Evolutionary conservation across 2,329 filamentous ascomycete genomes (phyloP).

Genomic region (Fusarium brevicatenulatum): DNA sequence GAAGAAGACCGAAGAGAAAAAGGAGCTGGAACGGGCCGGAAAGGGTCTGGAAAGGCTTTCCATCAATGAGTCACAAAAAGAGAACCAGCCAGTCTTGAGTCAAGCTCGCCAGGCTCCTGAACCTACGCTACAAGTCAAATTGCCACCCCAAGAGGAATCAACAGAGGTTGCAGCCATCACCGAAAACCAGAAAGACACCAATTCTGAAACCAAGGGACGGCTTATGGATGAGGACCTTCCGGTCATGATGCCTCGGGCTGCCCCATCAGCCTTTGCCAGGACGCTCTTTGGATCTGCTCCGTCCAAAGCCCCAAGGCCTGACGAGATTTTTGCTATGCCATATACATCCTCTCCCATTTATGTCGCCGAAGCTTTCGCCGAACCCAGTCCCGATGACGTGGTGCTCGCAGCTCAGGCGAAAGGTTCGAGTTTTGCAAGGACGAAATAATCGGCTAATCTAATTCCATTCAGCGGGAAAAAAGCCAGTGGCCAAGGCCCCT

Average conservation of each 20-base stretch:
- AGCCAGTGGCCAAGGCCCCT: conserved; percentile 52
- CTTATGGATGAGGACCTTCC: neutral
- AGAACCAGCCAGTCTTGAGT: conserved; percentile 38
- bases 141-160: neutral
- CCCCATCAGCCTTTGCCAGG: conserved; percentile 67
- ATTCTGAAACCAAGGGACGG: neutral
- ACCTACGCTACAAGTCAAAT: neutral
- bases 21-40: conserved; percentile 44
- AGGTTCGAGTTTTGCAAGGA: conserved; percentile 75
- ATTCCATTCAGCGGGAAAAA: conserved; percentile 65
- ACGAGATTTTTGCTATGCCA: conserved; percentile 55
- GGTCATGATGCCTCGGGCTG: conserved; percentile 18
- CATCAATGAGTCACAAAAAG: conserved; percentile 46
- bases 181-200: neutral
- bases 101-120: conserved; percentile 37
- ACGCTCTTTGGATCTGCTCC: conserved; percentile 60
- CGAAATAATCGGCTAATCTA: conserved; percentile 63
- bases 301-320: conserved; percentile 44
- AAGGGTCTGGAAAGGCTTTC: conserved; percentile 48
- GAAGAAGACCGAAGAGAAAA: conserved; percentile 78
- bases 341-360: conserved; percentile 62
- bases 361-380: conserved; percentile 74
- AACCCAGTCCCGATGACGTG: conserved; percentile 91
- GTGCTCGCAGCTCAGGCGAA: conserved; percentile 88
- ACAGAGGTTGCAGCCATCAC: neutral